A percentile compares a stretch with the other conserved stretches of the same genome.
Evolutionary conservation across 441 rosid genomes (phyloP).

Genomic region (Gossypium aridum): DNA sequence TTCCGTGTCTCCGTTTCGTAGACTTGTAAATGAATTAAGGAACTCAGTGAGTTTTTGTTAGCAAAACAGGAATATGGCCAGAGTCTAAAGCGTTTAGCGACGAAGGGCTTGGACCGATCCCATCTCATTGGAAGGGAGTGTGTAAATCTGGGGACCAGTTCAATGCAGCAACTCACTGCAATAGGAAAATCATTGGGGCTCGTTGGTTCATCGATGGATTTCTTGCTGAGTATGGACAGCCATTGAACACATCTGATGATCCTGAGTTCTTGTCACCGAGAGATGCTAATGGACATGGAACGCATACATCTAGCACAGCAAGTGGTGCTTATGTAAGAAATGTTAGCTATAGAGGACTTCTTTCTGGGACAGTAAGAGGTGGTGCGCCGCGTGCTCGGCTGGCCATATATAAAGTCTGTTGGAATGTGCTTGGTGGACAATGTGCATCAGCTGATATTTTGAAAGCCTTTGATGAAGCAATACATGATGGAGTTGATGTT

Average conservation of each 20-base stretch:
- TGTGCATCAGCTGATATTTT: constrained; percentile 54
- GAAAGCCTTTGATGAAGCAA: constrained; percentile 63
- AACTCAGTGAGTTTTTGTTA: not conserved
- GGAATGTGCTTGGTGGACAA: constrained; percentile 34
- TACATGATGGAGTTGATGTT: constrained; percentile 49
- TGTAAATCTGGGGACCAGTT: constrained; percentile 42
- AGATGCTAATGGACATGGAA: constrained; percentile 48
- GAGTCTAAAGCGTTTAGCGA: constrained; percentile 54
- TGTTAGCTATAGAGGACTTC: constrained; percentile 44
- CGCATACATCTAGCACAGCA: constrained; percentile 30
- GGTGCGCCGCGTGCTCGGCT: constrained; percentile 58
- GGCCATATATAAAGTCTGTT: constrained; percentile 68
- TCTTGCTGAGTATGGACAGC: constrained; percentile 30
- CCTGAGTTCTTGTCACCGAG: constrained; percentile 47
- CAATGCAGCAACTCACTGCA: constrained; percentile 28
- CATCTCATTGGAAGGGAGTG: constrained; percentile 53
- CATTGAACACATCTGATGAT: constrained; percentile 30
- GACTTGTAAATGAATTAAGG: not conserved
- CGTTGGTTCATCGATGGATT: constrained; percentile 46
- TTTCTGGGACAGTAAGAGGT: constrained; percentile 46
- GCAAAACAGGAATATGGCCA: constrained; percentile 54
- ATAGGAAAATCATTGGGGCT: constrained; percentile 55
- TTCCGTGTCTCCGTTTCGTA: not conserved
- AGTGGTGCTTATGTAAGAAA: constrained; percentile 28
- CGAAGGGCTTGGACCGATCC: constrained; percentile 43